Conservation (phyloP, 768 basidiomycete species). For the Clitopilus hobsonii region DNA sequence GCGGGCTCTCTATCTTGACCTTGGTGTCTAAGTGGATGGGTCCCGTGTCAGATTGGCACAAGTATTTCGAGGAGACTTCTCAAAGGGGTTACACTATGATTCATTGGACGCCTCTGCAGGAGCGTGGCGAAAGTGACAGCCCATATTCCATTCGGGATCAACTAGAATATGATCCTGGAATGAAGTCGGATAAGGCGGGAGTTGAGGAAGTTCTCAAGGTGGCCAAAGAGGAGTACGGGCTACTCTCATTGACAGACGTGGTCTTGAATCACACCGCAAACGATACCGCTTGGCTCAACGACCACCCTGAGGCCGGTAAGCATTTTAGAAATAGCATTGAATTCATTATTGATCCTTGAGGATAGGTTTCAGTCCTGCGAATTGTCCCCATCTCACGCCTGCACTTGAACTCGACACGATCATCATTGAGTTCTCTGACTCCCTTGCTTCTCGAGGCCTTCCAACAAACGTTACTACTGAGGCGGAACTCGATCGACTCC, state of each 20-base stretch:
- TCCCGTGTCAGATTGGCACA: conserved; percentile 67
- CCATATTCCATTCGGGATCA: conserved; percentile 95
- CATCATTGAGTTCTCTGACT: conserved; percentile 73
- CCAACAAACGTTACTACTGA: conserved; percentile 65
- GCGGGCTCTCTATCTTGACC: conserved; percentile 85
- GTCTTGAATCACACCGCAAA: conserved; percentile 98
- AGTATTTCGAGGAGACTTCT: conserved; percentile 78
- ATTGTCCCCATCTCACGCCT: conserved; percentile 89
- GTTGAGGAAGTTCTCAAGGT: conserved; percentile 62
- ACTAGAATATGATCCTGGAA: conserved; percentile 69
- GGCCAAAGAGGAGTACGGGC: conserved; percentile 81
- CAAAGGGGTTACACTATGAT: conserved; percentile 97
- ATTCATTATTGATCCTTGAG: too few species aligned
- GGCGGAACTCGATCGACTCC: conserved; percentile 64
- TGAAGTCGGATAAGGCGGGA: conserved; percentile 54
- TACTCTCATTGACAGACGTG: conserved; percentile 89
- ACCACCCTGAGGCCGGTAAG: conserved; percentile 94
- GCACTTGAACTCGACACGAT: conserved; percentile 90
- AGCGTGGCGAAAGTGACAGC: conserved; percentile 82
- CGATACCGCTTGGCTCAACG: conserved; percentile 84
- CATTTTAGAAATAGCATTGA: too few species aligned
- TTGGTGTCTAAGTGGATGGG: conserved; percentile 99
- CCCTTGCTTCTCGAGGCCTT: conserved; percentile 60
- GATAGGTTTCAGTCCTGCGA: conserved; percentile 82
- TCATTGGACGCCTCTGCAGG: conserved; percentile 94